Evolutionary conservation across 148 eudicot species (phyloP).

Genomic region (Heliamphora exappendiculata): DNA sequence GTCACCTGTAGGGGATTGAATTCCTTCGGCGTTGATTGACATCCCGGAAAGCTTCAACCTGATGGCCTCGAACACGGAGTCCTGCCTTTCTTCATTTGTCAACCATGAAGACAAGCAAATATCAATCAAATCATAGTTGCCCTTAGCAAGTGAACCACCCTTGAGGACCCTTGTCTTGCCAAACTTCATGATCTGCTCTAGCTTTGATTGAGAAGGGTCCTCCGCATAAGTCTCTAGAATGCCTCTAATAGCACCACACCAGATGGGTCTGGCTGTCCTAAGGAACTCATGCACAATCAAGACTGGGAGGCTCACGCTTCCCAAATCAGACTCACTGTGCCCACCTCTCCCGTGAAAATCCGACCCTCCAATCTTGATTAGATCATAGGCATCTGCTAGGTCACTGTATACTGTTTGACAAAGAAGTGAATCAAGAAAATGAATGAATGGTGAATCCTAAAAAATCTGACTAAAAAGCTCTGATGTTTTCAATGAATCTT

Average conservation of each 20-base stretch:
- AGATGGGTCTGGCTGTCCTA: constrained; percentile 73
- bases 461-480: too few relatives aligned
- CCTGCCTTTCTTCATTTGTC: constrained; percentile 60
- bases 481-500: background rate
- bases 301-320: constrained; percentile 72
- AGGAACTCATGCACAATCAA: constrained; percentile 65
- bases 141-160: constrained; percentile 13
- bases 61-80: constrained; percentile 43
- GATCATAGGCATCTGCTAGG: constrained; percentile 70
- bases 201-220: constrained; percentile 60
- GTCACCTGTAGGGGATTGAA: constrained; percentile 9
- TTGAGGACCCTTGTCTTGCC: constrained; percentile 26
- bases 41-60: constrained; percentile 38
- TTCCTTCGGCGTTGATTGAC: constrained; percentile 20
- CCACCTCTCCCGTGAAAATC: constrained; percentile 91
- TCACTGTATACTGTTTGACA: constrained; percentile 59
- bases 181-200: constrained; percentile 52
- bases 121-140: constrained; percentile 35
- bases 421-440: constrained; percentile 12
- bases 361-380: constrained; percentile 90
- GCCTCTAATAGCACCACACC: constrained; percentile 63
- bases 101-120: constrained; percentile 57
- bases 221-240: constrained; percentile 44
- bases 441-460: too few relatives aligned
- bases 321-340: constrained; percentile 65